Base-by-base conservation (phyloP, 352 stramenopile genomes). In the Globisporangium sylvaticum region DNA sequence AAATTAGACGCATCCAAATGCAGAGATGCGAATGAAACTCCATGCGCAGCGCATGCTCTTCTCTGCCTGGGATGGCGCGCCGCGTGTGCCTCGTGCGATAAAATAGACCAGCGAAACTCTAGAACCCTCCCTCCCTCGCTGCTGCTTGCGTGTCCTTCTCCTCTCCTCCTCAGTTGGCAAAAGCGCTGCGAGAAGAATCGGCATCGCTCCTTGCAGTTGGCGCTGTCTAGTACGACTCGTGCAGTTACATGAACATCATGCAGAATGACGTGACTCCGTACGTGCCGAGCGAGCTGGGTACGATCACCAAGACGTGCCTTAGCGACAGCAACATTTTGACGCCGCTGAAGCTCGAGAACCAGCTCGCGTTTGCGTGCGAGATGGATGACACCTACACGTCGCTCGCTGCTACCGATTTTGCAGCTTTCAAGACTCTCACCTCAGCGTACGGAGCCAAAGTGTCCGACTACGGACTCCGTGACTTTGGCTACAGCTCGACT, bases 191-290 rank as follows among this genome's bases (percentile, higher is more conserved):
- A 32, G 50, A 57, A 24, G 14, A 27, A 3, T 83, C 84, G 1
- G 77, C 84, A 6, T 90, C 81, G 1, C 69, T 94, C 15, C 79
- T 94, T 12, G 87, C 87, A 2, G 83, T 94, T 25, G 82, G 78
- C 18, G 87, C 84, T 44, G 72, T 94, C 39, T 94, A 83, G 83
- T 92, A 83, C 64, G 87, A 94, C 54, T 81, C 79, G 18, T 94
- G 87, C 73, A 85, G 86, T 57, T 93, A 94, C 68, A 87, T 94
- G 79, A 88, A 84, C 64, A 77, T 93, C n/a, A 37, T 93, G 20
- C 83, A 91, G 64, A 71, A 73, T 14, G 80, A 94, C 56, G 80
- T 92, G 62, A 81, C 83, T 37, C 83, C 87, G 29, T 94, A 90
- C 53, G 87, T 91, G 46, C 81, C 87, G 0, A 76, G 75, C 12